Evolutionary conservation across 208 protist genomes (phyloP).

Genomic region (Trypanosoma brucei): DNA sequence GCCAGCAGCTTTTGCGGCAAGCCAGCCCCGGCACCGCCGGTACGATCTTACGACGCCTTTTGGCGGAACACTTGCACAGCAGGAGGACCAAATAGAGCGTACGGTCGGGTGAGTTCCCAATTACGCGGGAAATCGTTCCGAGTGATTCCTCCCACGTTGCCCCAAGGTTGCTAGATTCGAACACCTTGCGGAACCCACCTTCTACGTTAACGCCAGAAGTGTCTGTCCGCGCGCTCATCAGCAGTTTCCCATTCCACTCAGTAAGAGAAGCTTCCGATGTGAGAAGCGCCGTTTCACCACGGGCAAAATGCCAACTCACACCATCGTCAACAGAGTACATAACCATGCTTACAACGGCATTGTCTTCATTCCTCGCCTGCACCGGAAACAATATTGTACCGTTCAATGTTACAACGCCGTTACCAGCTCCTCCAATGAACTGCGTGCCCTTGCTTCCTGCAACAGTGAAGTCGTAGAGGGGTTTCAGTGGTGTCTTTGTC

Average conservation of each 20-base stretch:
- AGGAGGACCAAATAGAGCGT: too few relatives aligned
- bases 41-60: too few relatives aligned
- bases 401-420: constrained; percentile 8
- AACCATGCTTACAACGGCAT: not conserved
- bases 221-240: constrained; percentile 1
- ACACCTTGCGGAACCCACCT: constrained; percentile 10
- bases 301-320: constrained; percentile 1
- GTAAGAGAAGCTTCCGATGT: constrained; percentile 2
- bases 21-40: too few relatives aligned
- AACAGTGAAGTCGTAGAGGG: not conserved
- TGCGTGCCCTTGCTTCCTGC: not conserved
- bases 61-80: too few relatives aligned
- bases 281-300: not conserved
- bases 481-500: not conserved
- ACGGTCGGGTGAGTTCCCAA: constrained; percentile 9
- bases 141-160: constrained; percentile 8
- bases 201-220: not conserved
- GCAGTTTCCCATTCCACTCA: constrained; percentile 14
- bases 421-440: constrained; percentile 11
- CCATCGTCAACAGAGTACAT: constrained; percentile 16
- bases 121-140: constrained; percentile 13
- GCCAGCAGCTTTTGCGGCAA: too few relatives aligned
- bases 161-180: constrained; percentile 9
- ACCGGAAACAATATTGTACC: constrained; percentile 16
- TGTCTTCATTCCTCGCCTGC: constrained; percentile 4